Evolutionary conservation across 2,329 filamentous ascomycete species (phyloP), one percentile per base, ranked within the genome.

Genomic region (Trichoderma koningiopsis): DNA sequence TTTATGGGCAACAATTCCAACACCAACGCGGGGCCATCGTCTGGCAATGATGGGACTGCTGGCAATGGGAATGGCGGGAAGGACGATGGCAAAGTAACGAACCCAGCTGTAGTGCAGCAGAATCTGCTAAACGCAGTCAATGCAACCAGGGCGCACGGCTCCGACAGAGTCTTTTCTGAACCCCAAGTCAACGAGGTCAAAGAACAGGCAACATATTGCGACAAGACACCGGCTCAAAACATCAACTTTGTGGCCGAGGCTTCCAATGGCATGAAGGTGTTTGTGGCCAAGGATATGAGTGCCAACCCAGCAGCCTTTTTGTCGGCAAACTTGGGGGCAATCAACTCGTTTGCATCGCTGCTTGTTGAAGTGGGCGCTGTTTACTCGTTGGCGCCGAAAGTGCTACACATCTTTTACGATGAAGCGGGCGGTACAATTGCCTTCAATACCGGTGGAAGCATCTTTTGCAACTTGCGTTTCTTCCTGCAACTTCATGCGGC

Each of bases 381-480:
- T 13, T 98, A 97, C 78, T 85, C 87, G 2, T 85, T 98, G 29
- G 84, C 88, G 1, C 83, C 87, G 0, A 83, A 86, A 37, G 89
- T 89, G 3, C 79, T 98, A 69, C 95, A 96, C 77, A 91, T 98
- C 62, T 98, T 95, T 81, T 93, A 94, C 75, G 94, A 97, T 74
- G 88, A 91, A 52, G 80, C 83, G 3, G 92, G 93, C 5, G 88
- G 87, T 68, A 94, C 93, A 0, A 97, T 99, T 72, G 96, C 95
- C 0, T 99, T 99, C 84, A 99, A 99, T 78, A 87, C 88, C 10
- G 88, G 86, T 49, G 94, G 95, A 47, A 93, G 91, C 75, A 87
- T 99, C 35, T 99, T 98, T 82, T 97, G 94, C 84, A 99, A 99
- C 77, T 86, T 97, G 72, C 86, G 92, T 22, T 97, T 93, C 83